phyloP scores from a whole-genome alignment of 345 rosid species.

The Eucalyptus camaldulensis region DNA sequence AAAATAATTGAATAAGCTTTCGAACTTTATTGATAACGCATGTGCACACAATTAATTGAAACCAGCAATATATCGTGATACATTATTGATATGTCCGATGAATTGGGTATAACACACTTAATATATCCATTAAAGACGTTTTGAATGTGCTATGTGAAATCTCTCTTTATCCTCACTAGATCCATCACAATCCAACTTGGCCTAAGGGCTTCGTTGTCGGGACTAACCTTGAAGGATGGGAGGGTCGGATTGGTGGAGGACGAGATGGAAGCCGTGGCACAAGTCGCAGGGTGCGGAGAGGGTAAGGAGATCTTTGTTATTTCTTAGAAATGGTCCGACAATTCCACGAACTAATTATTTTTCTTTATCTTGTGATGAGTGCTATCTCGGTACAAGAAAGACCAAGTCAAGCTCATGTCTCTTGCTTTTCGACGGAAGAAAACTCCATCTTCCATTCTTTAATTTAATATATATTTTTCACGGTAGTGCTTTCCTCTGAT shows the following conservation, averaged over 20 bases:
- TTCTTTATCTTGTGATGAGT: neutral
- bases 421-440: neutral
- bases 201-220: no score
- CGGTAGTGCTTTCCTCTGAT: neutral
- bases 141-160: no score
- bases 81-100: fast-evolving
- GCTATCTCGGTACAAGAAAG: neutral
- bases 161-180: neutral
- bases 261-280: neutral
- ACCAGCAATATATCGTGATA: no score
- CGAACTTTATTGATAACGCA: no score
- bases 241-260: neutral
- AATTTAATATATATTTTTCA: neutral
- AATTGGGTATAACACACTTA: no score
- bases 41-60: neutral
- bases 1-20: no score
- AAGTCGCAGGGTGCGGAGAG: neutral
- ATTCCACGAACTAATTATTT: no score
- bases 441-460: neutral
- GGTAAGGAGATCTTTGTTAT: fast-evolving
- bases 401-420: neutral
- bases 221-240: neutral
- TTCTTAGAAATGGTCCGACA: neutral
- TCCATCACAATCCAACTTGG: neutral
- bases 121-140: fast-evolving